A percentile compares a stretch with the other conserved stretches of the same genome.
phyloP scores from a whole-genome alignment of 106 monocot genomes.

The Apostasia ramifera region DNA sequence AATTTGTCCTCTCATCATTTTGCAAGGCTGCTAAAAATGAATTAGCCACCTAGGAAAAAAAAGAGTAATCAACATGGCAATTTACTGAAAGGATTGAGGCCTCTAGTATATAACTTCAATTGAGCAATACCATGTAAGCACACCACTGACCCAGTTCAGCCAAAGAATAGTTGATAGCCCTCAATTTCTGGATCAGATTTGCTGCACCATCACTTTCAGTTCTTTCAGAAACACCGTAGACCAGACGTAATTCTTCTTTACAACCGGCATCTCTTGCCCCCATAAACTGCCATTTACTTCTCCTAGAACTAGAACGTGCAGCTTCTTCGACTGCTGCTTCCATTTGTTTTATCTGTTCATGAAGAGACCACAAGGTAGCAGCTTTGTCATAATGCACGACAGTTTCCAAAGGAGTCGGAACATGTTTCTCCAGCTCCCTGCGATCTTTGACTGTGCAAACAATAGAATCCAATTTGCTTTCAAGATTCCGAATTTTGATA shows the following conservation, averaged over 20 bases:
- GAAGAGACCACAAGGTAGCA: constrained; percentile 74
- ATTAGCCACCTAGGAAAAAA: constrained; percentile 68
- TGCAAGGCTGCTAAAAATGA: constrained; percentile 94
- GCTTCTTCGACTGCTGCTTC: constrained; percentile 83
- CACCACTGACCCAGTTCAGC: constrained; percentile 99
- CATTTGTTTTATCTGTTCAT: constrained; percentile 90
- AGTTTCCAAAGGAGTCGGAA: constrained; percentile 87
- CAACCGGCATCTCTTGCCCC: constrained; percentile 98
- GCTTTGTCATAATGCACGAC: constrained; percentile 87
- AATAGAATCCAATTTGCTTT: constrained; percentile 92
- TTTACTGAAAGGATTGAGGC: constrained; percentile 2
- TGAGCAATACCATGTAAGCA: constrained; percentile 75
- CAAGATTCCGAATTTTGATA: constrained; percentile 95
- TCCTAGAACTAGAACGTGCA: constrained; percentile 72
- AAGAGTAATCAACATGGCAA: not conserved
- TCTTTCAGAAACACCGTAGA: constrained; percentile 98
- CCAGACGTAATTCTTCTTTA: constrained; percentile 87
- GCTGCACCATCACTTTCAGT: constrained; percentile 99
- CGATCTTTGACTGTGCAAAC: constrained; percentile 98
- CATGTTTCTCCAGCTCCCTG: constrained; percentile 87
- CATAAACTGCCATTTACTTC: constrained; percentile 99
- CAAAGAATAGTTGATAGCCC: constrained; percentile 95
- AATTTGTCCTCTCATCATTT: constrained; percentile 91
- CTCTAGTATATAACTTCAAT: constrained; percentile 4
- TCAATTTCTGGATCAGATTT: constrained; percentile 87